Percentiles rank a stretch among this genome's conserved stretches.
Evolutionary conservation across 345 rosid genomes (phyloP).

Genomic region (Eucalyptus grandis): DNA sequence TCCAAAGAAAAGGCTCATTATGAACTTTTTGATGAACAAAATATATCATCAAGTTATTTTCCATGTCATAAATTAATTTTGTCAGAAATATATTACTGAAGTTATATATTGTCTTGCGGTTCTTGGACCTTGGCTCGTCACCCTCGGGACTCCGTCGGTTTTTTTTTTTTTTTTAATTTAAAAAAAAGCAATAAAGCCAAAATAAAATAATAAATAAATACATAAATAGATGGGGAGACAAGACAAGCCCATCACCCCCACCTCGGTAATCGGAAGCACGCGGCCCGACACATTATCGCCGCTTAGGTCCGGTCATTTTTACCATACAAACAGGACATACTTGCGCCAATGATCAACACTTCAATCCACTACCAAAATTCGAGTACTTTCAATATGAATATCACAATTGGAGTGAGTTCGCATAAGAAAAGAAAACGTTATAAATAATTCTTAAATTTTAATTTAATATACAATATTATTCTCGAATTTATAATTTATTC

Average conservation of each 20-base stretch:
- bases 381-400: neutral
- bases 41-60: neutral
- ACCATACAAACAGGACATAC: neutral
- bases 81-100: neutral
- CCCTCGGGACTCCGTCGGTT: neutral
- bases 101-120: neutral
- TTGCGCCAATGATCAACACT: neutral
- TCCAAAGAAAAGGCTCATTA: neutral
- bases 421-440: neutral
- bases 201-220: neutral
- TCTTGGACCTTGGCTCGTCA: neutral
- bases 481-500: fast-evolving
- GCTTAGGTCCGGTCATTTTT: neutral
- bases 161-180: too few relatives aligned
- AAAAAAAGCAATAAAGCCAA: neutral
- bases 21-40: neutral
- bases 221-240: neutral
- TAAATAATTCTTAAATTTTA: fast-evolving
- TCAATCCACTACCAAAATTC: neutral
- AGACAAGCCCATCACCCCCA: neutral
- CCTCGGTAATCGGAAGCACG: neutral
- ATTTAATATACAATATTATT: fast-evolving
- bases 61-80: neutral
- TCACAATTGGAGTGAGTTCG: neutral
- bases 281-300: neutral